Evolutionary conservation across 495 filamentous ascomycete genomes (phyloP).

Genomic region (Aspergillus biplanus): DNA sequence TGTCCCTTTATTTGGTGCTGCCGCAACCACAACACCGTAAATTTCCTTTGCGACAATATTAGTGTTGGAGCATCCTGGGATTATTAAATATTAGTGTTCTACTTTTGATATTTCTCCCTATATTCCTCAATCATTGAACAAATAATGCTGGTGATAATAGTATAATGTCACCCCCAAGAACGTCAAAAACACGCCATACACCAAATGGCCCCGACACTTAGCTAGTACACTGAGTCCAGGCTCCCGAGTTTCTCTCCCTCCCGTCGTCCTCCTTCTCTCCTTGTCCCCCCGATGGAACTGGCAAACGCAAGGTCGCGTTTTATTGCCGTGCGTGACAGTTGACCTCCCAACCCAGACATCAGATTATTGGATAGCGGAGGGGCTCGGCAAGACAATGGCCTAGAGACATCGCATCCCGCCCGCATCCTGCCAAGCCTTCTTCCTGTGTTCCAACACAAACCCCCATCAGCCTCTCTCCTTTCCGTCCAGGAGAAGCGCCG

Average conservation of each 20-base stretch:
- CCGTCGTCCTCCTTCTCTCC: not conserved
- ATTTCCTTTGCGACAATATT: too few species aligned
- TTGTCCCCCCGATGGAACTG: not conserved
- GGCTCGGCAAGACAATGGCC: not conserved
- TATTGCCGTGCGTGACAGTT: not conserved
- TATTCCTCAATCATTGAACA: too few species aligned
- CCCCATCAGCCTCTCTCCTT: not conserved
- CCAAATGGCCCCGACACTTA: not conserved
- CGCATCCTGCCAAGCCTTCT: not conserved
- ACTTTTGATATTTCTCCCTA: too few species aligned
- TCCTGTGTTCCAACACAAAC: not conserved
- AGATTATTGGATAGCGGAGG: not conserved
- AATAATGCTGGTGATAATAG: too few species aligned
- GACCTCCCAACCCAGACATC: not conserved
- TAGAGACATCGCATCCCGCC: not conserved
- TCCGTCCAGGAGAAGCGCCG: not conserved
- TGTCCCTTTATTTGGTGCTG: too few species aligned
- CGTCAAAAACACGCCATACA: not conserved
- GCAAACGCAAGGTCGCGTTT: not conserved
- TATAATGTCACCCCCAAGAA: not conserved
- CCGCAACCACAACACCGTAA: too few species aligned
- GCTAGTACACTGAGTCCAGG: not conserved
- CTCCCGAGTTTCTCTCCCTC: slow-evolving; percentile 9
- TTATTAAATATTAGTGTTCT: too few species aligned
- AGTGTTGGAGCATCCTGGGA: too few species aligned